Evolutionary conservation across 1,139 yeast species (phyloP).

Genomic region (Kodamaea alishanica): DNA sequence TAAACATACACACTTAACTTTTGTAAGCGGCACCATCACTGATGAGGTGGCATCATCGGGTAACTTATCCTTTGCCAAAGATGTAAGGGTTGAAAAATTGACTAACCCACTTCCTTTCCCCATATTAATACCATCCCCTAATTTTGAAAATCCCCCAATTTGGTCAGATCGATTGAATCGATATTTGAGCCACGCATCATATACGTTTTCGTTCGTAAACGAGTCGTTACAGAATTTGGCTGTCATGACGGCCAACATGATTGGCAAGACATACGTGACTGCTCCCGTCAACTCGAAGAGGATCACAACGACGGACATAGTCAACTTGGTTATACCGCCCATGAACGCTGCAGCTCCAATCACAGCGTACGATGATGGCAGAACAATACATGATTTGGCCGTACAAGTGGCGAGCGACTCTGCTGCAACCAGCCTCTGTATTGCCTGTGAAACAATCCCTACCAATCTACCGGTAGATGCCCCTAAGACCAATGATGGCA

Average conservation of each 20-base stretch:
- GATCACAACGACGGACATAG: constrained; percentile 55
- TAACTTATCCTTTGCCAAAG: constrained; percentile 26
- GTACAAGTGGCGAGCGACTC: constrained; percentile 48
- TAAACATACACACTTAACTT: constrained; percentile 28
- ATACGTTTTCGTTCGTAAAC: constrained; percentile 45
- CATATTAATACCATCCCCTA: constrained; percentile 18
- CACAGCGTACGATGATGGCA: constrained; percentile 60
- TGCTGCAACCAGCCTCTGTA: constrained; percentile 43
- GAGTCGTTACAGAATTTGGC: constrained; percentile 50
- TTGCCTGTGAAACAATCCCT: constrained; percentile 55
- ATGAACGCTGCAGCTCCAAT: constrained; percentile 59
- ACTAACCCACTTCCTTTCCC: constrained; percentile 44
- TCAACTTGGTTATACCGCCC: constrained; percentile 55
- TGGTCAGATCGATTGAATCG: constrained; percentile 23
- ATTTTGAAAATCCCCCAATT: constrained; percentile 8
- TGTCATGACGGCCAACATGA: constrained; percentile 55
- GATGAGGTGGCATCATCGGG: constrained; percentile 32
- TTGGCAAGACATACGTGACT: constrained; percentile 54
- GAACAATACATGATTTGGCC: constrained; percentile 48
- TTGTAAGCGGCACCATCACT: constrained; percentile 32
- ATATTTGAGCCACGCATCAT: constrained; percentile 41
- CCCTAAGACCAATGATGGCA: constrained; percentile 72
- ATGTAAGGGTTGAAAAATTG: constrained; percentile 31
- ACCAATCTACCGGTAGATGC: constrained; percentile 65
- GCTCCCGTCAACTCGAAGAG: constrained; percentile 61